These are phyloP conservation scores for Pythium brassicae DNA, from an alignment of 352 stramenopile genomes.

Conservation along the genomic window DNA sequence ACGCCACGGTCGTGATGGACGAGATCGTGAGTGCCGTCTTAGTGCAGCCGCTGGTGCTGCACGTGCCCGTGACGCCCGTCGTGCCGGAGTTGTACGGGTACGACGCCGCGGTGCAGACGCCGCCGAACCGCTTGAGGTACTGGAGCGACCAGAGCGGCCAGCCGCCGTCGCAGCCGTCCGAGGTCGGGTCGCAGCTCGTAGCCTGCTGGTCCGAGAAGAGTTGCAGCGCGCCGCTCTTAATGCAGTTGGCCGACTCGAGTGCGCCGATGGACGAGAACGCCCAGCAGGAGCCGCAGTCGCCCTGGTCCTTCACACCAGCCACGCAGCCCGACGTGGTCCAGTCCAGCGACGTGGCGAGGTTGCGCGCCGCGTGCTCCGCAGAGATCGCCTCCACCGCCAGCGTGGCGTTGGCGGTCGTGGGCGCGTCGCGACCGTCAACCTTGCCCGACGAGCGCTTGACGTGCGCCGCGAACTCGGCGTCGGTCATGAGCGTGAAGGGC, in stretches of 20 bases:
- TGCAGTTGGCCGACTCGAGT: slow-evolving; percentile 87
- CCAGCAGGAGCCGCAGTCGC: slow-evolving; percentile 96
- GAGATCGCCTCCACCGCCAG: not conserved
- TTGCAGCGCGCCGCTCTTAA: slow-evolving; percentile 61
- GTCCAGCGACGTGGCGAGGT: slow-evolving; percentile 11
- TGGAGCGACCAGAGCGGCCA: slow-evolving; percentile 88
- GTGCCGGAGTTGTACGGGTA: too few relatives aligned
- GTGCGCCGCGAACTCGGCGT: slow-evolving; percentile 24
- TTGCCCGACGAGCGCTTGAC: too few relatives aligned
- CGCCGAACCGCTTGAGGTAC: slow-evolving; percentile 45
- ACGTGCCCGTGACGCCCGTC: too few relatives aligned
- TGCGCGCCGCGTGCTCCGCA: not conserved
- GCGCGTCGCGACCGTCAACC: not conserved
- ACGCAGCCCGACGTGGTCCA: slow-evolving; percentile 41
- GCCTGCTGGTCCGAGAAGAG: slow-evolving; percentile 91
- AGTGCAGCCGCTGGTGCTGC: slow-evolving; percentile 62
- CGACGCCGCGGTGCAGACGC: too few relatives aligned
- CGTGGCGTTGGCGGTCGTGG: not conserved
- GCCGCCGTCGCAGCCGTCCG: slow-evolving; percentile 89
- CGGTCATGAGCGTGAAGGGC: slow-evolving; percentile 27
- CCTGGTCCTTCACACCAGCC: slow-evolving; percentile 91
- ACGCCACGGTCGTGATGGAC: slow-evolving; percentile 53
- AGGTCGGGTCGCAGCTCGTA: slow-evolving; percentile 83
- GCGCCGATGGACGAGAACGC: slow-evolving; percentile 91
- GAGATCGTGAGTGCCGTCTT: slow-evolving; percentile 27